These are phyloP conservation scores for Boletus mariae DNA, from an alignment of 1,284 basidiomycete species.

Conservation along the genomic window DNA sequence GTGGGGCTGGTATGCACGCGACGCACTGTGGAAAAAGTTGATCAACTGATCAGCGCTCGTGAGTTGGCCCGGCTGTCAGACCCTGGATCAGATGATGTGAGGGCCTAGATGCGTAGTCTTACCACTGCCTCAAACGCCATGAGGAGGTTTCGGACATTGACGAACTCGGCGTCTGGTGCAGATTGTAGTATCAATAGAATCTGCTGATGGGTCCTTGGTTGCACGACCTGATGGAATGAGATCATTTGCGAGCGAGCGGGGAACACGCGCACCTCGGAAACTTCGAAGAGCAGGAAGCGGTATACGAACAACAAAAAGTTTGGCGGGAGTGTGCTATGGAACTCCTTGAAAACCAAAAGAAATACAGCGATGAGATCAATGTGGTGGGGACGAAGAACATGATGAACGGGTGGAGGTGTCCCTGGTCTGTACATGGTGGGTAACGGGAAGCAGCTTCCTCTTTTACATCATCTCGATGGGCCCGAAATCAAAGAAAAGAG, in stretches of 20 bases:
- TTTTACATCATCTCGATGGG: constrained; percentile 21
- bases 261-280: constrained; percentile 41
- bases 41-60: constrained; percentile 54
- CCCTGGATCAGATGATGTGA: constrained; percentile 13
- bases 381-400: constrained; percentile 70
- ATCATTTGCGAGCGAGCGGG: not conserved
- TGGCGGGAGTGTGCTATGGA: constrained; percentile 48
- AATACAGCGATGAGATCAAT: constrained; percentile 61
- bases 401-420: constrained; percentile 53
- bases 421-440: constrained; percentile 28
- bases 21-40: constrained; percentile 61
- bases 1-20: not conserved
- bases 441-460: constrained; percentile 27
- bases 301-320: constrained; percentile 60
- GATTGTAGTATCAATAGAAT: constrained; percentile 32
- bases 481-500: constrained; percentile 29
- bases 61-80: constrained; percentile 44
- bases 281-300: constrained; percentile 59
- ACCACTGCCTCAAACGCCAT: constrained; percentile 45
- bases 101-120: constrained; percentile 12
- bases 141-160: constrained; percentile 33
- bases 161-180: constrained; percentile 25
- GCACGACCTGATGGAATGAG: constrained; percentile 34
- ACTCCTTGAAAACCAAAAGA: constrained; percentile 55
- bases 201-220: constrained; percentile 39